Evolutionary conservation across 129 eudicot species (phyloP), one percentile per base, ranked within the genome.

Genomic region (Silybum marianum): DNA sequence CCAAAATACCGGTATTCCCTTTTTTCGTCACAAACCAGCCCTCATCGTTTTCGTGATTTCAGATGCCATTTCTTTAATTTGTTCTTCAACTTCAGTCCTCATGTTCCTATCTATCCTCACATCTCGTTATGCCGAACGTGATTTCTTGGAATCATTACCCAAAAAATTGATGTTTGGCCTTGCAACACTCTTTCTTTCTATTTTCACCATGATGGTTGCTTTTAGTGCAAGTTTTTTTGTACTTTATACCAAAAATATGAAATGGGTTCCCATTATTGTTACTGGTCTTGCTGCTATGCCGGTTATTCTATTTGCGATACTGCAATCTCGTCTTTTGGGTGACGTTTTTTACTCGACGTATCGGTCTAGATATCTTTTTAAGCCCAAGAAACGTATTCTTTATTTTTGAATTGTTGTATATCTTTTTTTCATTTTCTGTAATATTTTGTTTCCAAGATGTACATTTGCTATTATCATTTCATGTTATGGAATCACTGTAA

Each of bases 71-170:
- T 80, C 83, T 6, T 72, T 79, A 10, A 69, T 79, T 21, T 69
- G 34, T 19, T 79, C 83, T 2, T 69, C 82, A 66, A 69, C 75
- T n/a, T 69, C 75, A 4, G 23, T 78, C 67, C 75, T 78, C 68
- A 78, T 78, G 75, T 78, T 78, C 65, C 22, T 78, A 30, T 68
- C 82, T 6, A 78, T 78, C 75, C 82, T 78, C 46, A 78, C 82
- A 0, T 69, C 82, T 19, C 82, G 82, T 39, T 78, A 78, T 69
- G 82, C 82, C 8, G 75, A 78, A 19, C 75, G 67, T 10, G 82
- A 78, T 25, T 78, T 78, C 75, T 70, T 78, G 24, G 67, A 78
- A n/a, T 44, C 82, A 4, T 19, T 78, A 46, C 82, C 82, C 23
- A 80, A 71, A 26, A 73, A 74, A 62, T 34, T 81, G 63, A 26